phyloP scores from a whole-genome alignment of 148 eudicot genomes.

The Cornus kousa region DNA sequence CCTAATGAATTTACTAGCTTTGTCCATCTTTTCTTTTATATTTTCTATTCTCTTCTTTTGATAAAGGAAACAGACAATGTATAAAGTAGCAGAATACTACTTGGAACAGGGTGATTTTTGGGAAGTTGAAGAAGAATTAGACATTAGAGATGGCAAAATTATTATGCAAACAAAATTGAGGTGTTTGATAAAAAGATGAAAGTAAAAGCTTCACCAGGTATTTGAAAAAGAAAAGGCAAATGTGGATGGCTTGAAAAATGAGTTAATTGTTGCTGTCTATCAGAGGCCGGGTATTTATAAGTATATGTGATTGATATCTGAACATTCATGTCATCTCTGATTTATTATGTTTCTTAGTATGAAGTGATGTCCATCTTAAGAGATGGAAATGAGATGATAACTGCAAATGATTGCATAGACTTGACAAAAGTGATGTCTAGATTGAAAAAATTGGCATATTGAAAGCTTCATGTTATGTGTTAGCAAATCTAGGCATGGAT shows the following conservation, averaged over 20 bases:
- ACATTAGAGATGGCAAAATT: neutral
- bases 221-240: no score
- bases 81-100: no score
- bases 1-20: no score
- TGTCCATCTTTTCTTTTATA: no score
- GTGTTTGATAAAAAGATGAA: neutral
- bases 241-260: neutral
- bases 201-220: neutral
- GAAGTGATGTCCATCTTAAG: no score
- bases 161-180: neutral
- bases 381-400: neutral
- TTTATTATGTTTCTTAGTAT: no score
- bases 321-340: neutral
- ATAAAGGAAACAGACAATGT: no score
- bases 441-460: no score
- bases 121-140: neutral
- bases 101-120: no score
- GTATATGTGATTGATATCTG: neutral
- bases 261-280: neutral
- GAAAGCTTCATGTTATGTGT: no score
- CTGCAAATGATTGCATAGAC: neutral
- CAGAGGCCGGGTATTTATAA: neutral
- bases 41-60: no score
- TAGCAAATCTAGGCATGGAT: no score
- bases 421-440: neutral